phyloP scores from a whole-genome alignment of 2,329 filamentous ascomycete genomes.

The Colletotrichum sp. region DNA sequence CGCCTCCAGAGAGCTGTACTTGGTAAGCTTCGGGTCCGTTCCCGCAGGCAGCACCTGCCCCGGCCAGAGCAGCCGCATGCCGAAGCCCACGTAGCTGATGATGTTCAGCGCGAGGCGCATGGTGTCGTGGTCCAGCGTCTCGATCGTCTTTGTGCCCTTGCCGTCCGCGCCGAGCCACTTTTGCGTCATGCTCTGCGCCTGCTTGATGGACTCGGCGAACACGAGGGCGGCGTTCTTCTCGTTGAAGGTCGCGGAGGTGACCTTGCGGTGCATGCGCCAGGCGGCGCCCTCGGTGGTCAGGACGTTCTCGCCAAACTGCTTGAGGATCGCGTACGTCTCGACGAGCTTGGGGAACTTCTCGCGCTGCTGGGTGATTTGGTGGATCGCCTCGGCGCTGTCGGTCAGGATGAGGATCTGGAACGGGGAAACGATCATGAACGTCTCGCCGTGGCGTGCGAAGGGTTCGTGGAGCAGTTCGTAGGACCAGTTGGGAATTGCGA shows the following conservation, averaged over 20 bases:
- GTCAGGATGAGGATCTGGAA: conserved; percentile 57
- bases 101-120: conserved; percentile 66
- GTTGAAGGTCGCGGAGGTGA: conserved; percentile 74
- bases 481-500: conserved; percentile 64
- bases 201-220: conserved; percentile 63
- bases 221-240: conserved; percentile 75
- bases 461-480: conserved; percentile 61
- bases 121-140: conserved; percentile 65
- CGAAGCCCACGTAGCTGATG: conserved; percentile 74
- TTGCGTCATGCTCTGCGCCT: conserved; percentile 66
- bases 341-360: conserved; percentile 76
- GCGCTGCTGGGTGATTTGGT: conserved; percentile 68
- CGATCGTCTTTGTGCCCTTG: conserved; percentile 46
- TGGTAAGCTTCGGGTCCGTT: conserved; percentile 48
- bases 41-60: conserved; percentile 57
- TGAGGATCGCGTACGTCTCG: conserved; percentile 60
- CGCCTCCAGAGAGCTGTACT: conserved; percentile 52
- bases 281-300: conserved; percentile 70
- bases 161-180: conserved; percentile 57
- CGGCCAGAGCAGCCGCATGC: conserved; percentile 64
- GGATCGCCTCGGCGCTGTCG: conserved; percentile 68
- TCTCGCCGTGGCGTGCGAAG: conserved; percentile 66
- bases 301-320: conserved; percentile 71
- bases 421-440: conserved; percentile 69
- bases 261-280: conserved; percentile 78